Base-by-base conservation (phyloP, 2,329 filamentous ascomycete species). In the Saccharata proteae region DNA sequence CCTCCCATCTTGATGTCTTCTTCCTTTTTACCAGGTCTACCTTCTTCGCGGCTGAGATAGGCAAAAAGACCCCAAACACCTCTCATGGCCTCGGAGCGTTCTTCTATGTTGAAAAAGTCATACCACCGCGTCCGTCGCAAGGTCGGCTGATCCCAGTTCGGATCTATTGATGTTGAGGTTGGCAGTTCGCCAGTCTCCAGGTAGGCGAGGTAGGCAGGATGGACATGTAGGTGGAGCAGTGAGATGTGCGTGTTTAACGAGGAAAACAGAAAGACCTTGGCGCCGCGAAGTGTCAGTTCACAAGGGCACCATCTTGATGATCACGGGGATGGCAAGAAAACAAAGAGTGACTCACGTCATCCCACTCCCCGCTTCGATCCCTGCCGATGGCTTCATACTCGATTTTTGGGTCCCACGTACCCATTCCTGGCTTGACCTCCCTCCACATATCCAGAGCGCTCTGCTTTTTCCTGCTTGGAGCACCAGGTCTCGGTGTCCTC, bases 201-300 rank as follows among this genome's bases (percentile, higher is more conserved):
- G 40, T 64, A 64, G n/a, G 67, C 61, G 19, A 74, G 46, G 45
- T 77, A 77, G 13, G 60, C 55, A 15, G 55, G 52, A 46, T 75
- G 71, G 26, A 77, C 59, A 18, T 62, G 66, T 28, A 77, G 55
- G 40, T 69, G 70, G 31, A 77, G 47, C 28, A 77, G 63, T 34
- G 67, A 64, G 38, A 76, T 58, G 41, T 77, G 73, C 49, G 74
- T 71, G 46, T 75, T 75, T 39, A 76, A 56, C 15, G 69, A 69
- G 9, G 71, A 75, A 28, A 76, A 44, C 59, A 75, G 64, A 50
- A 70, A 75, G 30, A 76, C 62, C 69, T 76, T 43, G 16, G 13
- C 4, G 25, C n/a, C 9, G 16, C 13, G 3, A 11, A 7, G 16
- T 16, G 30, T 51, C 16, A 48, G 34, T 10, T 10, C 10, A 15